These are phyloP conservation scores for Cladosporium oxysporum DNA, from an alignment of 2,329 filamentous ascomycete species.

Conservation along the genomic window DNA sequence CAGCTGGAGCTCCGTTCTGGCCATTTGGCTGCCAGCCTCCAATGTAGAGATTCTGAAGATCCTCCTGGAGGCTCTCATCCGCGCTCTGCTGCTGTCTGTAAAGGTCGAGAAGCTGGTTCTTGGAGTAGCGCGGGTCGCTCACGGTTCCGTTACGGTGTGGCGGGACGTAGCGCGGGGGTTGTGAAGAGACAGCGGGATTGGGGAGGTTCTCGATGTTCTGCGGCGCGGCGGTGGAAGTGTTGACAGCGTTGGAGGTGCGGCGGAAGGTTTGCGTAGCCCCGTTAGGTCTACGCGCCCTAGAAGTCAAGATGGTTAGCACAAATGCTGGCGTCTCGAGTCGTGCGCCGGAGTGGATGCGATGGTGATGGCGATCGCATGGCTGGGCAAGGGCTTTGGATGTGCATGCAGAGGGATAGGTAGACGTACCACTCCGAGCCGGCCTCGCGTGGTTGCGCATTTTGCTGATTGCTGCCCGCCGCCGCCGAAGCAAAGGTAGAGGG, in stretches of 20 bases:
- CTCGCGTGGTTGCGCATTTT: conserved; percentile 44
- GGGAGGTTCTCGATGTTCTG: conserved; percentile 18
- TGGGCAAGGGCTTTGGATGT: neutral
- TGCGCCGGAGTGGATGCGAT: neutral
- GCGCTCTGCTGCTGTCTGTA: conserved; percentile 61
- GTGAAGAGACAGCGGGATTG: conserved; percentile 29
- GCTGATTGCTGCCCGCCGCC: conserved; percentile 47
- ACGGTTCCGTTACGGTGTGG: conserved; percentile 63
- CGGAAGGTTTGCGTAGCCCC: conserved; percentile 69
- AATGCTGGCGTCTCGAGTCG: conserved; percentile 2
- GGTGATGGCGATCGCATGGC: neutral
- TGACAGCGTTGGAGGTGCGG: conserved; percentile 61
- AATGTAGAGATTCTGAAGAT: conserved; percentile 69
- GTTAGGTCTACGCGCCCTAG: conserved; percentile 65
- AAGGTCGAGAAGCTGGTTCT: conserved; percentile 75
- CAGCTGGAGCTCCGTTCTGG: conserved; percentile 60
- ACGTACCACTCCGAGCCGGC: conserved; percentile 50
- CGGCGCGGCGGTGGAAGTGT: conserved; percentile 43
- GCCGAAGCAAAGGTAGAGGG: conserved; percentile 53
- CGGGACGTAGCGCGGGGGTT: conserved; percentile 56
- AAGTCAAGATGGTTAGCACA: conserved; percentile 13
- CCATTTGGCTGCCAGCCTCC: conserved; percentile 77
- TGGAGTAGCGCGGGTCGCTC: conserved; percentile 67
- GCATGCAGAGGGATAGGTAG: neutral
- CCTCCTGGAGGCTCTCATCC: conserved; percentile 62